Evolutionary conservation across 441 rosid species (phyloP).

Genomic region (Theobroma grandiflorum): DNA sequence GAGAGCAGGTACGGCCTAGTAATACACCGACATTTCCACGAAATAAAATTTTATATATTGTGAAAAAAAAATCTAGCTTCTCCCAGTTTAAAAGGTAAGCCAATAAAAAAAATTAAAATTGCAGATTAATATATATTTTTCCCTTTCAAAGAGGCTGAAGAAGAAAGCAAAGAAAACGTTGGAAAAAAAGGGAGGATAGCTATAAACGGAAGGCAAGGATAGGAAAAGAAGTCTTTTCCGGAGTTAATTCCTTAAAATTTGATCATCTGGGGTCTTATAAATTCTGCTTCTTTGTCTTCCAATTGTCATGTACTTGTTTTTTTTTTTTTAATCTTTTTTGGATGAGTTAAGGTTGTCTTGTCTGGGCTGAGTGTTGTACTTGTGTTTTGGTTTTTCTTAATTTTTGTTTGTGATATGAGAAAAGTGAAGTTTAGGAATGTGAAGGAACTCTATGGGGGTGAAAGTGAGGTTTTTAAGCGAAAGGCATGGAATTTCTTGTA

Average conservation of each 20-base stretch:
- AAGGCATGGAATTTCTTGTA: constrained; percentile 29
- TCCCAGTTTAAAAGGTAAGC: not conserved
- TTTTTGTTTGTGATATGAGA: constrained; percentile 24
- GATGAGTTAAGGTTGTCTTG: not conserved
- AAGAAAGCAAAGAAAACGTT: not conserved
- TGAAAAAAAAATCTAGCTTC: not conserved
- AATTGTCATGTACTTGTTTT: not conserved
- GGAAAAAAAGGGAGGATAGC: not conserved
- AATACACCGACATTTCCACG: not conserved
- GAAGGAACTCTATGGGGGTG: constrained; percentile 29
- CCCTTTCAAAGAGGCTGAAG: not conserved
- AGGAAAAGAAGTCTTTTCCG: not conserved
- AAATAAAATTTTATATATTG: not conserved
- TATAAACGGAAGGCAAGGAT: constrained; percentile 14
- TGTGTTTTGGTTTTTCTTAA: not conserved
- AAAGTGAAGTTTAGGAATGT: constrained; percentile 31
- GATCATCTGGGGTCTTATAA: not conserved
- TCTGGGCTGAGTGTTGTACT: not conserved
- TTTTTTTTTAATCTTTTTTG: not conserved
- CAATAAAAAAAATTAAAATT: constrained; percentile 2
- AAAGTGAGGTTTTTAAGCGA: constrained; percentile 20
- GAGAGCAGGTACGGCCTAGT: not conserved
- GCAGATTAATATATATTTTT: not conserved
- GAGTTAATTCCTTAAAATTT: not conserved
- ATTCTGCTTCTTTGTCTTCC: not conserved